These are phyloP conservation scores for Pleodorina starrii DNA, from an alignment of 139 green algal species.

Conservation along the genomic window DNA sequence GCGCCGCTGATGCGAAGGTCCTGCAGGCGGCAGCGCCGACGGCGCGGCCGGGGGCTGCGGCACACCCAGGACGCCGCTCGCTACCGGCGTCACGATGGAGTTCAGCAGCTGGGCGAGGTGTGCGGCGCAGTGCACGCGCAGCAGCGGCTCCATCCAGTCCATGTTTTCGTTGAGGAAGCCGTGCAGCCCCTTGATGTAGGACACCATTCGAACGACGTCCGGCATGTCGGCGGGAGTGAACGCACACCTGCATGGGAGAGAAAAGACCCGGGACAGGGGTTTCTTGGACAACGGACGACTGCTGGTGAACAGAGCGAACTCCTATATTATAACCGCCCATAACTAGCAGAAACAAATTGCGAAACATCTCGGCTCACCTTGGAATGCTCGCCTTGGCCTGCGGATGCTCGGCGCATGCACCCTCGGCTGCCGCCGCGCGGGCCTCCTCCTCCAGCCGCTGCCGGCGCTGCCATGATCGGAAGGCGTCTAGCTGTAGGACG, in stretches of 20 bases:
- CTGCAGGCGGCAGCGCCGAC: no score
- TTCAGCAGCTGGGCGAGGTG: constrained; percentile 2
- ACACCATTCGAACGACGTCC: constrained; percentile 10
- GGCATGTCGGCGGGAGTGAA: not conserved
- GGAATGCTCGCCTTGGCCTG: not conserved
- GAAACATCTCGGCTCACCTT: not conserved
- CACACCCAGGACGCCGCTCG: not conserved
- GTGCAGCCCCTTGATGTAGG: constrained; percentile 40
- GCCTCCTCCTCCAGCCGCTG: not conserved
- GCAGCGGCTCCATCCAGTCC: constrained; percentile 39
- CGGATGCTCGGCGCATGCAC: not conserved
- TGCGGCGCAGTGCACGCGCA: not conserved
- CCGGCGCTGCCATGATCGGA: constrained; percentile 10
- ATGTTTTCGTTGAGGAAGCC: constrained; percentile 9
- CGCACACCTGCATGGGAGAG: not conserved
- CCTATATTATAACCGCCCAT: not conserved
- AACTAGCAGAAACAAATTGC: not conserved
- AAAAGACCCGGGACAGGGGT: not conserved
- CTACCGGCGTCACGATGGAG: not conserved
- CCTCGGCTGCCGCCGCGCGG: not conserved
- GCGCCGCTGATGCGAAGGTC: no score
- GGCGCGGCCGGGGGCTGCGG: not conserved
- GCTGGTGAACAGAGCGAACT: not conserved
- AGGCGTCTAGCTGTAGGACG: not conserved
- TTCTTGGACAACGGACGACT: not conserved